Evolutionary conservation across 169 alveolate species (phyloP), one percentile per base, ranked within the genome.

Genomic region (Cryptosporidium ryanae): DNA sequence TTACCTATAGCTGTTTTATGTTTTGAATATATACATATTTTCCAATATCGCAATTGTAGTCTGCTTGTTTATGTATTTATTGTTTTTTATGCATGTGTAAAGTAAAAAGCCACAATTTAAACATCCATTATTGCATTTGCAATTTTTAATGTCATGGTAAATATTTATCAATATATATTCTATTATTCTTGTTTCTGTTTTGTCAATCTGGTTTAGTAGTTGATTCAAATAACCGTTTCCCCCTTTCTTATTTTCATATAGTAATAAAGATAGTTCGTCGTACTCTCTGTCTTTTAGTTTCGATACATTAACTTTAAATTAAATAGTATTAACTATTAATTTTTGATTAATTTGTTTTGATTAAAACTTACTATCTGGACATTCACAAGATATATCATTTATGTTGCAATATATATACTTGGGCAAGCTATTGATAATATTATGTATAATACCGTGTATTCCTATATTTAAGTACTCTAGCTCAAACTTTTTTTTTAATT

Each of bases 281-380:
- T 18, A 34, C 59, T 76, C 61, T 32, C 50, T 76, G 13, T 76
- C 31, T 25, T 76, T 76, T 59, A 25, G 59, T 57, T 61, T 76
- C 4, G 12, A 29, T 25, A 76, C 59, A 12, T 76, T 32, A 43
- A 76, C 87, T 76, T 34, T 6, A 38, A 55, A 34, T 32, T 3
- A 70, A 13, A 2, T 50, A 2, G 18, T 18, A 38, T 23, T n/a
- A 6, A 6, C 0, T 18, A 6, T 49, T 2, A 29, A 54, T 54
- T 18, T 25, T 18, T 18, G 10, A 31, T 15, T 15, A 6, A 10
- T 10, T 38, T 38, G 46, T 68, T 29, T n/a, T n/a, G n/a, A n/a
- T n/a, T n/a, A n/a, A n/a, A 76, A 76, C 87, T 76, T 76, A 76
- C 87, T 76, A 50, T 76, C 87, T 21, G 87, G 87, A 27, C 87